phyloP scores from a whole-genome alignment of 306 rosid species.

The Sindora glabra region DNA sequence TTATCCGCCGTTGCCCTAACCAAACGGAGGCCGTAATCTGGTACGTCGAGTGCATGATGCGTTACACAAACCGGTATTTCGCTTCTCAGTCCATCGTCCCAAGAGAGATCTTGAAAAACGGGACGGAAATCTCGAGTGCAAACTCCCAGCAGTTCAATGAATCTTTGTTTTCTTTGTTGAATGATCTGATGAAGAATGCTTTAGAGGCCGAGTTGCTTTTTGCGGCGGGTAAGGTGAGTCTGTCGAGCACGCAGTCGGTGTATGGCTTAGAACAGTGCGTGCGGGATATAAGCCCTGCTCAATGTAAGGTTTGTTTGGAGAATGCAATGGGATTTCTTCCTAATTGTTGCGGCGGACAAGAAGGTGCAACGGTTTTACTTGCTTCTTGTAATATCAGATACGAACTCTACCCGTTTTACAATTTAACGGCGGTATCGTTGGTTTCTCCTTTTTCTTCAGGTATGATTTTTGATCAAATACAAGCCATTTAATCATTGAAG shows the following conservation, averaged over 20 bases:
- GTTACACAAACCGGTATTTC: slow-evolving; percentile 29
- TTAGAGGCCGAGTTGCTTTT: slow-evolving; percentile 11
- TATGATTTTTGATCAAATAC: neutral
- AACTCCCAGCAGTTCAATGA: slow-evolving; percentile 9
- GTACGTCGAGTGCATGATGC: slow-evolving; percentile 36
- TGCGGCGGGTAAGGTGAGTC: neutral
- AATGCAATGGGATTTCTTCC: slow-evolving; percentile 9
- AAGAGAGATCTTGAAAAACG: neutral
- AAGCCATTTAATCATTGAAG: no score
- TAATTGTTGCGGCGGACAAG: slow-evolving; percentile 9
- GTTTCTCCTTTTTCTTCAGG: neutral
- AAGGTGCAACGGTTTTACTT: slow-evolving; percentile 17
- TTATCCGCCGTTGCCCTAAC: slow-evolving; percentile 17
- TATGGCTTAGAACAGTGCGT: slow-evolving; percentile 32
- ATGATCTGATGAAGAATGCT: neutral
- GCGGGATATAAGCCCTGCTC: neutral
- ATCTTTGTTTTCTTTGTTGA: slow-evolving; percentile 15
- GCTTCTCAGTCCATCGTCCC: neutral
- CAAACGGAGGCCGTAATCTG: slow-evolving; percentile 35
- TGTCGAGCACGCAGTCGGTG: slow-evolving; percentile 7
- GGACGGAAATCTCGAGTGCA: neutral
- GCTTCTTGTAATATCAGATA: slow-evolving; percentile 9
- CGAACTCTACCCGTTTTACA: slow-evolving; percentile 12
- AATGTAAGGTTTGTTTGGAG: slow-evolving; percentile 19
- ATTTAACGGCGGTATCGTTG: neutral